Base-by-base conservation (phyloP, 2,329 filamentous ascomycete genomes). In the Arthrobotrys iridis region DNA sequence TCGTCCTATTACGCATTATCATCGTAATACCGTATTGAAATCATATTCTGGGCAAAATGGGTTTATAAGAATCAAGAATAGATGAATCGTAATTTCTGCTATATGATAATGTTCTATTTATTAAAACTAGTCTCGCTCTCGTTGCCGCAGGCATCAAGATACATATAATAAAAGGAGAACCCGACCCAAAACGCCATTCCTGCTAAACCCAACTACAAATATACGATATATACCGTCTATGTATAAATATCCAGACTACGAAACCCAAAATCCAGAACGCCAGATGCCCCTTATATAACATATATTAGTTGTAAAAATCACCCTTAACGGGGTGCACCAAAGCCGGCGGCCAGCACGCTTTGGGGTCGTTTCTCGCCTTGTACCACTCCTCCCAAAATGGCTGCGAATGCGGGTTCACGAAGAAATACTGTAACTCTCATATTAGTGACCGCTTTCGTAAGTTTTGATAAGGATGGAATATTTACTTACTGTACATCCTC, bases 261-360 rank as follows among this genome's bases (percentile, higher is more conserved):
- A 33, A 33, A 37, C 30, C 37, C 50, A 15, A 24, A 11, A 30
- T 20, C 18, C 30, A 37, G n/a, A n/a, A n/a, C n/a, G n/a, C n/a
- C n/a, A n/a, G n/a, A n/a, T n/a, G n/a, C n/a, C n/a, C n/a, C n/a
- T 35, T 3, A 37, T 20, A 13, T 4, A 6, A 35, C 37, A 55
- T 15, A 3, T 28, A 35, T n/a, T 52, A 66, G 28, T 60, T 66
- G 33, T 45, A 66, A 24, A 60, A 52, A 13, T 62, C 37, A 2
- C 63, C 63, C 20, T 75, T 68, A 11, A 75, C 30, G 2, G 71
- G 71, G n/a, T 75, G 71, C n/a, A 75, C 63, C 40, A 75, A 52
- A 8, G 71, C 63, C 4, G 45, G 57, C 15, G 71, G 71, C 22
- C 71, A 48, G 50, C 71, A 75, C 15, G 40, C 28, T 10, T 50